These are phyloP conservation scores for Colletotrichum limetticola DNA, from an alignment of 2,329 filamentous ascomycete species.

Conservation along the genomic window DNA sequence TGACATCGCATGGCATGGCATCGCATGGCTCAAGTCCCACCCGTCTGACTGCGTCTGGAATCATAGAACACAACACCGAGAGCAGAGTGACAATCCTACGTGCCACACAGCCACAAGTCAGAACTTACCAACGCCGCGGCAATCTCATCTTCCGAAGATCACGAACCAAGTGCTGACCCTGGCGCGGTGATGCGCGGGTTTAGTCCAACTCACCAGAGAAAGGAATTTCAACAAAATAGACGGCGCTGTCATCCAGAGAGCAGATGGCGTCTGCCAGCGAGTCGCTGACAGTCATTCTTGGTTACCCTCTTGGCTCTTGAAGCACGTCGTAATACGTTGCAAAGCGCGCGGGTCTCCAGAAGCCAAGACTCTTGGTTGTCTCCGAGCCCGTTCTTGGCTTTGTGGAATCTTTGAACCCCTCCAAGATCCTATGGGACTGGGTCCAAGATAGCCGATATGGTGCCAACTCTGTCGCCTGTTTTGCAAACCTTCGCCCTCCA, in stretches of 20 bases:
- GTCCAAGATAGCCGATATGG: constrained; percentile 21
- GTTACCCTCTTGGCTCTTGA: constrained; percentile 16
- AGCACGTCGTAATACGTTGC: neutral
- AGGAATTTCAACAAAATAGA: neutral
- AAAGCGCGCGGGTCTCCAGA: constrained; percentile 29
- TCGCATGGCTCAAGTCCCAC: neutral
- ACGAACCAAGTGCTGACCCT: neutral
- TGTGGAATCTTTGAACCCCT: neutral
- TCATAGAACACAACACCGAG: neutral
- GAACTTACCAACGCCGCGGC: constrained; percentile 2
- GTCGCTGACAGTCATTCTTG: constrained; percentile 26
- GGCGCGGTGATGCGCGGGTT: neutral
- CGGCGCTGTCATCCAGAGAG: neutral
- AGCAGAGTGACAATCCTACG: neutral
- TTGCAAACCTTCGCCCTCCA: neutral
- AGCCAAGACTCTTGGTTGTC: constrained; percentile 27
- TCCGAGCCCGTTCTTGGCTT: constrained; percentile 1
- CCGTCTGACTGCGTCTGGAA: constrained; percentile 3
- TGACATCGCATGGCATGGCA: neutral
- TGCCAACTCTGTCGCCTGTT: constrained; percentile 8
- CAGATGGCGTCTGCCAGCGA: constrained; percentile 1
- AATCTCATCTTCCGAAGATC: neutral
- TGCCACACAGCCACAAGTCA: constrained; percentile 8
- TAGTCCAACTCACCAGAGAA: too few relatives aligned
- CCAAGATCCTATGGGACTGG: neutral